These are phyloP conservation scores for Talaromyces piceae DNA, from an alignment of 2,329 filamentous ascomycete genomes.

Conservation along the genomic window DNA sequence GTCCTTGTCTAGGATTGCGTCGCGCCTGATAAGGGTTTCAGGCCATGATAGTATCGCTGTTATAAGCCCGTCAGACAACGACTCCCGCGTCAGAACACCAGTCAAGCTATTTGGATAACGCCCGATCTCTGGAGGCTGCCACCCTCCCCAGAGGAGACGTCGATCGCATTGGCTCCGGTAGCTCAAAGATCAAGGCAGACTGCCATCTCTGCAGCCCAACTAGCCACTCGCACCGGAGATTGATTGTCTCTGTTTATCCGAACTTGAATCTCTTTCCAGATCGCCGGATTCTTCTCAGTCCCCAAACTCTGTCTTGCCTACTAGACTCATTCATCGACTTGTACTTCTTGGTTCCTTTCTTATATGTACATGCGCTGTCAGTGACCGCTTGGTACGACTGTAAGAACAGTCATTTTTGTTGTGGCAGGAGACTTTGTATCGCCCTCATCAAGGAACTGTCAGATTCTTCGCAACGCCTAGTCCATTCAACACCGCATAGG, in stretches of 20 bases:
- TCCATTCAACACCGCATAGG: background rate
- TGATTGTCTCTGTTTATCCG: background rate
- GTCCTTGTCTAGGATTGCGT: background rate
- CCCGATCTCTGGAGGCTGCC: background rate
- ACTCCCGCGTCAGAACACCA: background rate
- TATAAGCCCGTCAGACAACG: background rate
- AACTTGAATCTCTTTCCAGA: background rate
- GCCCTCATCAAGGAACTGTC: background rate
- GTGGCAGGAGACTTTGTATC: background rate
- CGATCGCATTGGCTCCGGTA: background rate
- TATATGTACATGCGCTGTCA: background rate
- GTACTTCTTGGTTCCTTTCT: background rate
- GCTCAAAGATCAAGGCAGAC: background rate
- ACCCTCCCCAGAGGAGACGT: background rate
- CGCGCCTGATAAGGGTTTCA: background rate
- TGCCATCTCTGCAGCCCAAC: background rate
- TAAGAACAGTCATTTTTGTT: background rate
- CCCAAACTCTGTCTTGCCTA: background rate
- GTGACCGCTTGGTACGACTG: background rate
- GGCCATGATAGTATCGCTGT: background rate
- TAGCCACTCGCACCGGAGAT: background rate
- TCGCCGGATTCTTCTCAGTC: background rate
- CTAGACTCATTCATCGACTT: background rate
- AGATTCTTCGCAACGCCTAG: background rate
- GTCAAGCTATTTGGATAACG: background rate